Evolutionary conservation across 2,329 filamentous ascomycete species (phyloP).

Genomic region (Paraphoma sp.): DNA sequence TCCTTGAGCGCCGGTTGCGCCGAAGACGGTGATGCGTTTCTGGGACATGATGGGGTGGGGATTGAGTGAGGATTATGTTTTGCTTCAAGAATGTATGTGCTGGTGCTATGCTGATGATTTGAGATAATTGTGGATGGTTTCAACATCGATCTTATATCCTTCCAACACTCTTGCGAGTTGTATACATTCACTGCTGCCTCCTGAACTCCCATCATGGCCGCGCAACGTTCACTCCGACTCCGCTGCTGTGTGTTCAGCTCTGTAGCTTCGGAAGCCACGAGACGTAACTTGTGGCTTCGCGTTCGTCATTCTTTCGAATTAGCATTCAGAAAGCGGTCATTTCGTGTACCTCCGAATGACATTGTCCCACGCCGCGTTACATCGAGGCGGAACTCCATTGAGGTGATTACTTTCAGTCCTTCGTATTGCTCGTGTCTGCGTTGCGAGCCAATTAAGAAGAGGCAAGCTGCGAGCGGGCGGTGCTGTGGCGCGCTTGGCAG

Average conservation of each 20-base stretch:
- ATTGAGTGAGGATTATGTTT: too few species aligned
- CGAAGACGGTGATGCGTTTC: constrained; percentile 44
- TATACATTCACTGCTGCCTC: background rate
- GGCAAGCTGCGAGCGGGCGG: background rate
- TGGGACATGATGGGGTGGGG: constrained; percentile 8
- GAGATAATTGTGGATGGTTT: background rate
- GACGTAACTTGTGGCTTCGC: too few species aligned
- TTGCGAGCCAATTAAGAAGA: background rate
- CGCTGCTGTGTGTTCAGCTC: background rate
- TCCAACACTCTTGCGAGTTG: background rate
- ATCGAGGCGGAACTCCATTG: background rate
- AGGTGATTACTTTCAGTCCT: background rate
- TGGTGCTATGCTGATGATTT: background rate
- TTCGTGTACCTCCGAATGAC: background rate
- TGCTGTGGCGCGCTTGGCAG: background rate
- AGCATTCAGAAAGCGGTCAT: background rate
- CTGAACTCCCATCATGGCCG: background rate
- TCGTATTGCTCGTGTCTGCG: background rate
- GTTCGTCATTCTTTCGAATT: background rate
- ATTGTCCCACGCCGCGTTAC: background rate
- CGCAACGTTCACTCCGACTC: background rate
- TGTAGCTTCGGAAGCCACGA: background rate
- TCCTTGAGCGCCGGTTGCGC: constrained; percentile 53
- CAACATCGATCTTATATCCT: background rate
- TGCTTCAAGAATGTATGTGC: background rate